Conservation (phyloP, 2,329 filamentous ascomycete genomes). For the Cladosporium sp. region DNA sequence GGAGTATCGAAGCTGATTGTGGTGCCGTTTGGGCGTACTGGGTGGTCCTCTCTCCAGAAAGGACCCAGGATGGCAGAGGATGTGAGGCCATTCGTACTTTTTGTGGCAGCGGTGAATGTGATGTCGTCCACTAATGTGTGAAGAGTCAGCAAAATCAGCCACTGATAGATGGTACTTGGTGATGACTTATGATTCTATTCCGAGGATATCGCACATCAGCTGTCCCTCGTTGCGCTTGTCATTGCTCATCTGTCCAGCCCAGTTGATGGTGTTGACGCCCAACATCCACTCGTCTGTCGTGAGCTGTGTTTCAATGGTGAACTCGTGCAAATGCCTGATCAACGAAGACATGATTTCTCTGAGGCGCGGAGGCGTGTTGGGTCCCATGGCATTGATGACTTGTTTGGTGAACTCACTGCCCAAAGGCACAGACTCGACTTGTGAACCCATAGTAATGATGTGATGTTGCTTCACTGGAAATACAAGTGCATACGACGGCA, state of each 20-base stretch:
- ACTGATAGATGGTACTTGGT: not conserved
- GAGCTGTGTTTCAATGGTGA: conserved; percentile 54
- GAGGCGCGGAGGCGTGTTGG: conserved; percentile 30
- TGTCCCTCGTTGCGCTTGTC: conserved; percentile 61
- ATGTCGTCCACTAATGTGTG: conserved; percentile 8
- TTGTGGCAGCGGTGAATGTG: conserved; percentile 3
- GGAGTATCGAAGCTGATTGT: conserved; percentile 54
- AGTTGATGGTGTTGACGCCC: conserved; percentile 55
- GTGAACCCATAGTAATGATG: conserved; percentile 2
- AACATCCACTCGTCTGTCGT: conserved; percentile 56
- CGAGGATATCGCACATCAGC: conserved; percentile 55
- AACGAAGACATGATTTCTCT: conserved; percentile 44
- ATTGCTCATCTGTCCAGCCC: conserved; percentile 60
- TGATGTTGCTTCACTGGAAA: too few species aligned
- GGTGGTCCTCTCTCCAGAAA: conserved; percentile 74
- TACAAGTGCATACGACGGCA: too few species aligned
- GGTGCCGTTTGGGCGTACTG: conserved; percentile 62
- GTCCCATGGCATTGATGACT: conserved; percentile 34
- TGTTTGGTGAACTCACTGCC: conserved; percentile 33
- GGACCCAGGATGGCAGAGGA: conserved; percentile 77
- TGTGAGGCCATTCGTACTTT: conserved; percentile 39
- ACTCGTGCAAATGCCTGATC: conserved; percentile 56
- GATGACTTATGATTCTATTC: conserved; percentile 42
- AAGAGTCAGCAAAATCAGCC: not conserved
- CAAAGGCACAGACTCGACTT: not conserved